Conservation (phyloP, 345 rosid species). For the Acer yangbiense region DNA sequence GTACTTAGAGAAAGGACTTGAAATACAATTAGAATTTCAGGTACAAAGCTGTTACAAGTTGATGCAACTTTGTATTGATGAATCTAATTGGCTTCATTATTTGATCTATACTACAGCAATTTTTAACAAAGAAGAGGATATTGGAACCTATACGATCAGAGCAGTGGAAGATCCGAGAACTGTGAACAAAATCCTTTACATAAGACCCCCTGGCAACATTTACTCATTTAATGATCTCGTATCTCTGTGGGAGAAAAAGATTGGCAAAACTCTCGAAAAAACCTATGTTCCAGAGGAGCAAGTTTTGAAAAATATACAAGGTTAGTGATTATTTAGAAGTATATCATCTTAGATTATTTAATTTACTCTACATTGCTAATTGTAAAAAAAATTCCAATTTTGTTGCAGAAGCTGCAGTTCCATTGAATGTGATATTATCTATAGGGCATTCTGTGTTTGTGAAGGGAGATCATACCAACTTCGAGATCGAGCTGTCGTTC, state of each 20-base stretch:
- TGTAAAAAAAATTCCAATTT: no score
- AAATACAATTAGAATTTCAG: not conserved
- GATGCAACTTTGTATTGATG: no score
- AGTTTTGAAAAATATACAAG: conserved; percentile 47
- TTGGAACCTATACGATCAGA: conserved; percentile 33
- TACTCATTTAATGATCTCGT: conserved; percentile 34
- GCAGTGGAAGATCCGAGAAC: conserved; percentile 41
- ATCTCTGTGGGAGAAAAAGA: conserved; percentile 38
- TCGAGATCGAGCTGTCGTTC: conserved; percentile 48
- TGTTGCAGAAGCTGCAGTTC: conserved; percentile 42
- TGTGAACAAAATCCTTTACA: conserved; percentile 34
- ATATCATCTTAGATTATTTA: no score
- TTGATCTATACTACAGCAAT: conserved; percentile 5
- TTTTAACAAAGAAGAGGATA: conserved; percentile 25
- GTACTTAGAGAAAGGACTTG: not conserved
- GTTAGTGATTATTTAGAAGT: conserved; percentile 31
- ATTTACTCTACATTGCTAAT: not conserved
- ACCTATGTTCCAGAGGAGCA: conserved; percentile 32
- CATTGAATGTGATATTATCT: conserved; percentile 37
- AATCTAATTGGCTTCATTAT: not conserved
- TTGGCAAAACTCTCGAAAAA: conserved; percentile 33
- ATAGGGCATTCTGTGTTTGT: conserved; percentile 46
- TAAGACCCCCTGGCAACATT: conserved; percentile 28
- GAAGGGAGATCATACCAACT: conserved; percentile 57
- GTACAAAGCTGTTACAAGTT: not conserved